Evolutionary conservation across 805 yeast species (phyloP).

Genomic region (Metschnikowia similis): DNA sequence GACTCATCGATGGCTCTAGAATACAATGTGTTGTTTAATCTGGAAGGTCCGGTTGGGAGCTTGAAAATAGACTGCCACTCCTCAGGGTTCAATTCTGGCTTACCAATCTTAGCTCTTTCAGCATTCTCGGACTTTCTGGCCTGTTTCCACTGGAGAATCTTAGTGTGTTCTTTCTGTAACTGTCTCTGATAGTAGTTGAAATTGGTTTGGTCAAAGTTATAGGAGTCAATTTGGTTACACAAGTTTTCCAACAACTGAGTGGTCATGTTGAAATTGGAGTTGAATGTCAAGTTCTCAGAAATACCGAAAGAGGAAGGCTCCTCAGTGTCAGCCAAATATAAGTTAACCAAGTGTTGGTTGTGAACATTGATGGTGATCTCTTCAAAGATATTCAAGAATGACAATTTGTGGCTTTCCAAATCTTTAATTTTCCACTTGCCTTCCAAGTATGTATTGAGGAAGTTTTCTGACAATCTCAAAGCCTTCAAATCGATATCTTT

Average conservation of each 20-base stretch:
- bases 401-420: constrained; percentile 55
- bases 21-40: constrained; percentile 66
- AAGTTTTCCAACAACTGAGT: constrained; percentile 56
- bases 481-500: constrained; percentile 68
- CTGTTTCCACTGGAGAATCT: constrained; percentile 71
- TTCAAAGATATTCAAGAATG: constrained; percentile 62
- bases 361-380: constrained; percentile 65
- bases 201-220: constrained; percentile 73
- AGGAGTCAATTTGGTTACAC: constrained; percentile 66
- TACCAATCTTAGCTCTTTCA: constrained; percentile 54
- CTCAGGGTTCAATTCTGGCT: constrained; percentile 49
- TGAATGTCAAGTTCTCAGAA: constrained; percentile 37
- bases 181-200: constrained; percentile 80
- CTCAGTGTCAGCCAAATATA: constrained; percentile 39
- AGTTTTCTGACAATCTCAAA: constrained; percentile 59
- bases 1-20: constrained; percentile 66
- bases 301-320: constrained; percentile 19
- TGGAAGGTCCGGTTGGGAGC: constrained; percentile 70
- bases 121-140: constrained; percentile 63
- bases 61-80: constrained; percentile 67
- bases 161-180: constrained; percentile 62
- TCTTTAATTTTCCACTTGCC: constrained; percentile 64
- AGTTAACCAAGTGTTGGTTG: constrained; percentile 63
- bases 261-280: constrained; percentile 41
- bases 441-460: constrained; percentile 51